Percentiles rank a stretch among this genome's conserved stretches.
Evolutionary conservation across 306 rosid species (phyloP).

Genomic region (Psophocarpus tetragonolobus): DNA sequence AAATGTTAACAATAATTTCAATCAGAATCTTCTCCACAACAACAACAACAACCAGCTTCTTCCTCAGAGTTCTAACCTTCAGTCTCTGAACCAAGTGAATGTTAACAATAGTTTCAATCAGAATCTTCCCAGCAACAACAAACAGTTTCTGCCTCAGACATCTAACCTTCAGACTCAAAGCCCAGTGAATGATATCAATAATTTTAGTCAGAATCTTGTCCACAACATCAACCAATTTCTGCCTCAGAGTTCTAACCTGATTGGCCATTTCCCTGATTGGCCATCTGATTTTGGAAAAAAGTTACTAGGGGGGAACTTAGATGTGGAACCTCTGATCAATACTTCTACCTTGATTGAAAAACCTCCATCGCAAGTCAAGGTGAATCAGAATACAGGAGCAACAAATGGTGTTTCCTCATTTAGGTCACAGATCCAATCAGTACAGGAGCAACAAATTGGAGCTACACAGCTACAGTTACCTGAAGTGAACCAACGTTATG

Average conservation of each 20-base stretch:
- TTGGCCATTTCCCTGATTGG: background rate
- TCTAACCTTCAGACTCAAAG: background rate
- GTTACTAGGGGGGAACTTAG: background rate
- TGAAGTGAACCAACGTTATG: background rate
- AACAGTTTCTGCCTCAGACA: background rate
- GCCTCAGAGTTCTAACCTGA: background rate
- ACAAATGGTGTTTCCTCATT: background rate
- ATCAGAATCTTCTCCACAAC: too few relatives aligned
- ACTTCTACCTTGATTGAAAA: background rate
- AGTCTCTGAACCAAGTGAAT: background rate
- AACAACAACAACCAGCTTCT: constrained; percentile 3
- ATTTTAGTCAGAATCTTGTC: background rate
- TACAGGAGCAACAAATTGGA: background rate
- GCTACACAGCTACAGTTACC: background rate
- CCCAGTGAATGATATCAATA: background rate
- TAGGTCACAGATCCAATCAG: background rate
- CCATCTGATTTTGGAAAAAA: background rate
- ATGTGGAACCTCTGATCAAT: background rate
- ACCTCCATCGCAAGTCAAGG: background rate
- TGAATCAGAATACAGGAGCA: background rate
- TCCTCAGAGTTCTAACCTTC: background rate
- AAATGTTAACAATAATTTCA: too few relatives aligned
- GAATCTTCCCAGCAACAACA: background rate
- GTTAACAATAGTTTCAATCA: background rate
- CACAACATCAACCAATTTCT: background rate